These are phyloP conservation scores for Thamnidium elegans DNA, from an alignment of 192 early-diverging fungal genomes.

Conservation along the genomic window DNA sequence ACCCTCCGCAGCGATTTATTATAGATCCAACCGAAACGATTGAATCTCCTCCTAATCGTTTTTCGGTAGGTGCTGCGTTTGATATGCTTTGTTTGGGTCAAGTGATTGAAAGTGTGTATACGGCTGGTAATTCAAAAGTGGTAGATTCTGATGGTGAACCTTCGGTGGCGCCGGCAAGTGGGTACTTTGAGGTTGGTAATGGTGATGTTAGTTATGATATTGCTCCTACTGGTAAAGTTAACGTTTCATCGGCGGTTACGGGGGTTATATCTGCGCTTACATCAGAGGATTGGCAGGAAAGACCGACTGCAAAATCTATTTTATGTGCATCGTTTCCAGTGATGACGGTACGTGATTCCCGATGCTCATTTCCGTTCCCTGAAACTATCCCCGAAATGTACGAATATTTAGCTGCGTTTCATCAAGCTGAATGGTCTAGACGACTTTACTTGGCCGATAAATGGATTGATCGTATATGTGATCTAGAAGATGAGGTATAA, in stretches of 20 bases:
- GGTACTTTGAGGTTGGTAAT: conserved; percentile 31
- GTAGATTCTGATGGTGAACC: conserved; percentile 23
- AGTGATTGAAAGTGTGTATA: conserved; percentile 46
- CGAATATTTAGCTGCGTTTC: conserved; percentile 52
- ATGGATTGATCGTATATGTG: conserved; percentile 48
- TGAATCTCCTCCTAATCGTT: conserved; percentile 2
- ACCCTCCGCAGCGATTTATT: conserved; percentile 8
- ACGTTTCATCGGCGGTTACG: conserved; percentile 44
- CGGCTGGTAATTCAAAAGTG: conserved; percentile 33
- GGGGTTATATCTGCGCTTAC: conserved; percentile 41
- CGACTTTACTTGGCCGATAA: conserved; percentile 45
- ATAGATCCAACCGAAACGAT: conserved; percentile 22
- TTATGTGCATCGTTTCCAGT: conserved; percentile 47
- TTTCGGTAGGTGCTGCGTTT: conserved; percentile 49
- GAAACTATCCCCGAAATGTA: conserved; percentile 54
- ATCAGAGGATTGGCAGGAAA: conserved; percentile 40
- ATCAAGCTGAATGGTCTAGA: conserved; percentile 33
- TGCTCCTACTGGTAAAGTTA: conserved; percentile 26
- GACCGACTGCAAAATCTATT: conserved; percentile 50
- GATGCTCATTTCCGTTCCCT: conserved; percentile 44
- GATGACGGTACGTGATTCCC: conserved; percentile 39
- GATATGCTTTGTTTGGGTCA: conserved; percentile 52
- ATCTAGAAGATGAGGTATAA: conserved; percentile 37
- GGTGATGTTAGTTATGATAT: conserved; percentile 35
- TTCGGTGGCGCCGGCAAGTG: conserved; percentile 12